Evolutionary conservation across 2,329 filamentous ascomycete species (phyloP).

Genomic region (Capronia epimyces): DNA sequence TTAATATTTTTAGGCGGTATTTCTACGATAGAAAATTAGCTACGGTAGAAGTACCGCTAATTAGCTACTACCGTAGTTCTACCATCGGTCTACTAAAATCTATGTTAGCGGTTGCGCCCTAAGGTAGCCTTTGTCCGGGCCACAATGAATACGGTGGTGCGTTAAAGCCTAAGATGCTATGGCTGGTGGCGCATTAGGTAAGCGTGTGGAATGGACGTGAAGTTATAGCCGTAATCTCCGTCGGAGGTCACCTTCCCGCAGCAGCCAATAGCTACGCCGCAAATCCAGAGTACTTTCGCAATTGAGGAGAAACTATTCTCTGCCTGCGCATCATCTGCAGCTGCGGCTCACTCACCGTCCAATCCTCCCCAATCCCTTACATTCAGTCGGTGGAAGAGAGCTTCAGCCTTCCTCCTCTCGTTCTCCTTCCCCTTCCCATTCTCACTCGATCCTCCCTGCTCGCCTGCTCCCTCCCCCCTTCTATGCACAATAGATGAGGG

Average conservation of each 20-base stretch:
- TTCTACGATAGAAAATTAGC: background rate
- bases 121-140: too few relatives aligned
- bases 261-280: too few relatives aligned
- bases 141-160: too few relatives aligned
- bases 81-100: background rate
- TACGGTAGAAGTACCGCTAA: background rate
- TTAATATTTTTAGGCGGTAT: background rate
- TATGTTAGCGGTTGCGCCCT: background rate
- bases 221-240: too few relatives aligned
- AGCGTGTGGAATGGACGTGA: too few relatives aligned
- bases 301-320: background rate
- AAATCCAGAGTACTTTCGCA: too few relatives aligned
- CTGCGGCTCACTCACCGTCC: too few relatives aligned
- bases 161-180: too few relatives aligned
- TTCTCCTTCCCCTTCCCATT: background rate
- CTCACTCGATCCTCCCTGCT: background rate
- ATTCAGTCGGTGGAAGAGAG: background rate
- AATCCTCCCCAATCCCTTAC: too few relatives aligned
- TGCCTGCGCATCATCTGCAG: too few relatives aligned
- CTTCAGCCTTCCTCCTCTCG: background rate
- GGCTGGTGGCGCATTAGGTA: too few relatives aligned
- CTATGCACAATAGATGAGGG: slow-evolving; percentile 22
- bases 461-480: background rate
- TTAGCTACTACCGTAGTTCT: background rate
- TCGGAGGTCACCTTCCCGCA: too few relatives aligned